These are phyloP conservation scores for Fraxinus dipetala DNA, from an alignment of 305 asterid species.

Conservation along the genomic window DNA sequence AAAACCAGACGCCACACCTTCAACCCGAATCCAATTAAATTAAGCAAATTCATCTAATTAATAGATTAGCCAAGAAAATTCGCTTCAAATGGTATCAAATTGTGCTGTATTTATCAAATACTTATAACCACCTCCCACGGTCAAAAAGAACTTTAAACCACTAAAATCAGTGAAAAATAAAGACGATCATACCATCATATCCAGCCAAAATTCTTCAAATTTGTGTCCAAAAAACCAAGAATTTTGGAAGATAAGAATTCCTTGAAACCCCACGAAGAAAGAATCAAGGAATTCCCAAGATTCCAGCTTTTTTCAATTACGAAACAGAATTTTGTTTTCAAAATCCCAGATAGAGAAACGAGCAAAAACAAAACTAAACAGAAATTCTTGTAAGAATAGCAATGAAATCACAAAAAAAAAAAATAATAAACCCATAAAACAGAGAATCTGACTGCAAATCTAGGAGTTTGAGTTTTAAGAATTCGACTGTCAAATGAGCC, in stretches of 20 bases:
- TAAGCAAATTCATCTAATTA: constrained; percentile 74
- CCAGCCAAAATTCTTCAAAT: constrained; percentile 43
- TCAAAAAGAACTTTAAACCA: constrained; percentile 27
- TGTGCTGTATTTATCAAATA: constrained; percentile 15
- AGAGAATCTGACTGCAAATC: constrained; percentile 32
- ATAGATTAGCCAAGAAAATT: constrained; percentile 22
- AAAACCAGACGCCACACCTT: constrained; percentile 76
- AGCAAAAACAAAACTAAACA: constrained; percentile 39
- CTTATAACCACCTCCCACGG: constrained; percentile 12
- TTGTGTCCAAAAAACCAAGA: constrained; percentile 31
- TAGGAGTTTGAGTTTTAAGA: constrained; percentile 32
- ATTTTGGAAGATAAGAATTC: constrained; percentile 43
- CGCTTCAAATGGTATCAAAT: constrained; percentile 19
- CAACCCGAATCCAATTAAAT: constrained; percentile 72
- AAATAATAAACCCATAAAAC: constrained; percentile 30
- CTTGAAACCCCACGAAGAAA: constrained; percentile 32
- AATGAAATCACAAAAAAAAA: constrained; percentile 37
- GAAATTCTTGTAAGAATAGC: constrained; percentile 38
- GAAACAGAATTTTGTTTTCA: constrained; percentile 39
- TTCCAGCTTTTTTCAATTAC: constrained; percentile 42
- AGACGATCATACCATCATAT: constrained; percentile 41
- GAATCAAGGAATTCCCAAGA: constrained; percentile 59
- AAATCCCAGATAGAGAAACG: constrained; percentile 37
- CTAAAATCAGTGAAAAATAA: constrained; percentile 23
- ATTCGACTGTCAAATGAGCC: constrained; percentile 47